Percentiles rank a stretch among this genome's conserved stretches.
phyloP scores from a whole-genome alignment of 2,329 filamentous ascomycete species.

The Myriosclerotinia curreyana region DNA sequence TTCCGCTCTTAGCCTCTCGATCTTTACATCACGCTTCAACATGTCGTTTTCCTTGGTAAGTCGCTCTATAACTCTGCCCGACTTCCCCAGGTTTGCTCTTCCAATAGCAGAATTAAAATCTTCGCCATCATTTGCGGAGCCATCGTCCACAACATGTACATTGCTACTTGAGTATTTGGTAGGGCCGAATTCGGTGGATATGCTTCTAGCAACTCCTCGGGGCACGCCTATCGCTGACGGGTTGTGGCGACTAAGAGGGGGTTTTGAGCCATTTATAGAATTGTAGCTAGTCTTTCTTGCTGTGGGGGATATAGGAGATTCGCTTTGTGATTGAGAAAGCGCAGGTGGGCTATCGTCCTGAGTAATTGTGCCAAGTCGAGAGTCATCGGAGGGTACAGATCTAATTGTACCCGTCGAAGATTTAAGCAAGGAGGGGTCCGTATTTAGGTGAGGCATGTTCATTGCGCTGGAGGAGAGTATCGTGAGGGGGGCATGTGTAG shows the following conservation, averaged over 20 bases:
- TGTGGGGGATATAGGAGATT: slow-evolving; percentile 28
- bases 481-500: slow-evolving; percentile 20
- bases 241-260: slow-evolving; percentile 32
- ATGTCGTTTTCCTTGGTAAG: slow-evolving; percentile 78
- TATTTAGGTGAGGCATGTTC: slow-evolving; percentile 30
- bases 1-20: slow-evolving; percentile 62
- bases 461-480: slow-evolving; percentile 30
- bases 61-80: slow-evolving; percentile 74
- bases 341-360: slow-evolving; percentile 18
- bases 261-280: slow-evolving; percentile 25
- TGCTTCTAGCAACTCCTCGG: slow-evolving; percentile 31
- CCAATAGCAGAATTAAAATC: slow-evolving; percentile 66
- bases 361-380: slow-evolving; percentile 23
- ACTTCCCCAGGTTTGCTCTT: slow-evolving; percentile 69
- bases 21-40: slow-evolving; percentile 68
- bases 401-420: slow-evolving; percentile 33
- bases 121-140: slow-evolving; percentile 17
- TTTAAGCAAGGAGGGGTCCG: slow-evolving; percentile 24
- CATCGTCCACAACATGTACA: slow-evolving; percentile 28
- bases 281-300: slow-evolving; percentile 25
- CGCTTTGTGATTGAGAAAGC: slow-evolving; percentile 26
- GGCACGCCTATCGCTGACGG: slow-evolving; percentile 22
- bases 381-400: slow-evolving; percentile 34
- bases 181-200: slow-evolving; percentile 38
- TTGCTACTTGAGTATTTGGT: slow-evolving; percentile 30